A percentile compares a stretch with the other conserved stretches of the same genome.
phyloP scores from a whole-genome alignment of 345 rosid genomes.

The Rubroshorea leprosula region DNA sequence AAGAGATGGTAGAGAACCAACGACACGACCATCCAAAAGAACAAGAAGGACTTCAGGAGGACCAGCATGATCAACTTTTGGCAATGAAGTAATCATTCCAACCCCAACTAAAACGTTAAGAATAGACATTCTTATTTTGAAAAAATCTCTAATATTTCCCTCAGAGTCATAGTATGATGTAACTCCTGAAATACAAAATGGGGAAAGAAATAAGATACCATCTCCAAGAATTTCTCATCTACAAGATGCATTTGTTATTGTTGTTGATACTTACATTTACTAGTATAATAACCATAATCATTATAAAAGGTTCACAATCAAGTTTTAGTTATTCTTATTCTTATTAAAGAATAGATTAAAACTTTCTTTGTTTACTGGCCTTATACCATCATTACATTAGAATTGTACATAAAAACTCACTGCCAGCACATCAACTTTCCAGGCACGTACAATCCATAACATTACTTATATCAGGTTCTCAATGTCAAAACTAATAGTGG shows the following conservation, averaged over 20 bases:
- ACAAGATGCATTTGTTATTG: conserved; percentile 8
- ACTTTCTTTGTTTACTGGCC: no score
- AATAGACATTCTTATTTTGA: conserved; percentile 53
- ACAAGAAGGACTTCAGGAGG: conserved; percentile 77
- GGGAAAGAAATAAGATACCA: conserved; percentile 5
- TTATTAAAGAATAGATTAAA: no score
- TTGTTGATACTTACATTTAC: no score
- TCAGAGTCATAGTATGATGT: conserved; percentile 73
- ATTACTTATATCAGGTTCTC: no score
- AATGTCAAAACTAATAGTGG: no score
- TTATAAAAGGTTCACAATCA: no score
- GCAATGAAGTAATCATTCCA: conserved; percentile 82
- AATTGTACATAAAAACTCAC: no score
- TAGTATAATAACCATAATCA: no score
- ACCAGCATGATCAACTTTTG: conserved; percentile 74
- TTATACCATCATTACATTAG: no score
- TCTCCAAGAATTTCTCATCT: neutral
- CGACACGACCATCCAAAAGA: conserved; percentile 87
- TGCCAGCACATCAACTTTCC: no score
- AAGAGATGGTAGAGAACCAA: conserved; percentile 56
- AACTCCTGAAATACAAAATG: conserved; percentile 55
- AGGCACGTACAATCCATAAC: no score
- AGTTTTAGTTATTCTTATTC: no score
- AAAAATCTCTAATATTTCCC: conserved; percentile 70
- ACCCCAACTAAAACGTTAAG: conserved; percentile 59